Evolutionary conservation across 768 basidiomycete species (phyloP), one percentile per base, ranked within the genome.

Genomic region (Kwoniella newhampshirensis): DNA sequence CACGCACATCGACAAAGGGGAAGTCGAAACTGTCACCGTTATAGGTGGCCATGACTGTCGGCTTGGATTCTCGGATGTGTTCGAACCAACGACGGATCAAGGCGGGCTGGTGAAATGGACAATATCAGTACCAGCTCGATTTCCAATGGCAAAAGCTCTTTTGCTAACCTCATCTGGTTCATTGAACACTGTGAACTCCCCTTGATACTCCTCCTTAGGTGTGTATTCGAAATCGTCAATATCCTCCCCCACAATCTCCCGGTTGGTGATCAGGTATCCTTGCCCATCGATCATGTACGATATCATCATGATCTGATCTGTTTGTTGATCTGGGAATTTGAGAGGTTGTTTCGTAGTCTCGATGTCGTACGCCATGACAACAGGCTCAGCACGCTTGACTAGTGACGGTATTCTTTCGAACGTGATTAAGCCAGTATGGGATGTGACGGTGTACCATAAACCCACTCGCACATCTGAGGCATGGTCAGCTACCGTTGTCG

Each of bases 241-340:
- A 70, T 98, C 91, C 72, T 97, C 93, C 59, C 87, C 86, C 57
- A 98, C 91, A 48, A 98, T 97, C 64, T 99, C 96, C 40, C 96
- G 83, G 69, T 98, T 98, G 20, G 91, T 96, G 77, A 99, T 97
- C 60, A 99, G 83, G 73, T 88, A 99, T 0, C 96, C 96, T 75
- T 78, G 73, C 0, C 92, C 94, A 73, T 99, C 96, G 17, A 99
- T 81, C 93, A 99, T 98, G 78, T 98, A 99, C 41, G 96, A 99
- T 62, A 99, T 98, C 96, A 99, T 99, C 94, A 99, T 99, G 68
- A 99, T 91, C 74, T 97, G 93, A 79, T 98, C 96, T 23, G 90
- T 86, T 6, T 85, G 83, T 66, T 92, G 87, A 79, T 98, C 96
- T 0, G 96, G 94, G 73, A 98, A 98, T 77, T 98, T 98, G 68